Evolutionary conservation across 2,329 filamentous ascomycete genomes (phyloP).

Genomic region (Onygenales sp.): DNA sequence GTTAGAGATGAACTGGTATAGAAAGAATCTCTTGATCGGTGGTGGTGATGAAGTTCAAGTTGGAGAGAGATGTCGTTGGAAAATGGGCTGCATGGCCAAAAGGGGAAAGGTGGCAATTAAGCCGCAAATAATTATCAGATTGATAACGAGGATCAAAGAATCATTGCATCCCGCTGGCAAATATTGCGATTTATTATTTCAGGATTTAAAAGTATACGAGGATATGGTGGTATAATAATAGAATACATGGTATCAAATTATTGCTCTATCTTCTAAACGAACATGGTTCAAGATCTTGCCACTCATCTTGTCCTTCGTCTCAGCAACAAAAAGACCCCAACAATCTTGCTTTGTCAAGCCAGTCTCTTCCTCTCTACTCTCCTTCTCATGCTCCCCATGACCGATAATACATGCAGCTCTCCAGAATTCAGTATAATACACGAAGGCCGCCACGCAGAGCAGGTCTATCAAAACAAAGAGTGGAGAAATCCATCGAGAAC

Average conservation of each 20-base stretch:
- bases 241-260: background rate
- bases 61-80: background rate
- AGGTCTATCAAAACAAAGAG: slow-evolving; percentile 4
- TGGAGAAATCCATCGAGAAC: background rate
- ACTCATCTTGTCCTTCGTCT: background rate
- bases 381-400: background rate
- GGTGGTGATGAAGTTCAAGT: background rate
- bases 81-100: background rate
- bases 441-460: background rate
- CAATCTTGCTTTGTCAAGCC: background rate
- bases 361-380: background rate
- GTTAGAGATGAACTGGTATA: background rate
- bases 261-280: background rate
- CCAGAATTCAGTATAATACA: slow-evolving; percentile 1
- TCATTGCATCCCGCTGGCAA: too few species aligned
- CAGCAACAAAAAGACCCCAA: background rate
- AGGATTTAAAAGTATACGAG: too few species aligned
- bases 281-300: background rate
- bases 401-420: background rate
- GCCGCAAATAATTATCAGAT: background rate
- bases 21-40: background rate
- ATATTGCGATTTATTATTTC: too few species aligned
- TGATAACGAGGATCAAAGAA: background rate
- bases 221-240: background rate
- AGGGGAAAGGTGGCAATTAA: background rate